Evolutionary conservation across 2,329 filamentous ascomycete genomes (phyloP), one percentile per base, ranked within the genome.

Genomic region (Pseudogymnoascus sp.): DNA sequence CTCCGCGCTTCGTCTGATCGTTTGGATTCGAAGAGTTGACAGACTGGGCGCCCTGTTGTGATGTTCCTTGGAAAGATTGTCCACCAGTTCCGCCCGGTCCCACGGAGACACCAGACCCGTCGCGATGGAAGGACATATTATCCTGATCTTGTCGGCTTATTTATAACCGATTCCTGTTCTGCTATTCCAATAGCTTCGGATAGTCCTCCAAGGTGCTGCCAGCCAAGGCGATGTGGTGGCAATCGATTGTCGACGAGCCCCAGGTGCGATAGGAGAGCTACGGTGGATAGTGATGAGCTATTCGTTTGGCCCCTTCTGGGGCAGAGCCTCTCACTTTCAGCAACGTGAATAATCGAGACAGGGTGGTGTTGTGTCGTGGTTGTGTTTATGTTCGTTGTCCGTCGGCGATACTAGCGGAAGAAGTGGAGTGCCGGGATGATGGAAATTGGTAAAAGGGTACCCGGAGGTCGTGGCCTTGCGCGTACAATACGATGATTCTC

Each of bases 321-420:
- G 47, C 47, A 57, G 47, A 57, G 47, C 47, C 47, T 34, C 47
- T 34, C 26, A 57, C 47, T 57, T 57, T 57, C 47, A 57, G 47
- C 47, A 57, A 57, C 47, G 47, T 57, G 31, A 57, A 57, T 57
- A 16, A 57, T 57, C 8, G 47, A 57, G n/a, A 34, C 26, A n/a
- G 26, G n/a, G 26, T 31, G 26, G 47, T 54, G 47, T 57, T 57
- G 47, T 31, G 29, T 23, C 47, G 47, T 57, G 26, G 47, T 57
- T 31, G 26, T 57, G 47, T 57, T 57, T 57, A 57, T 57, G 47
- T 57, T 57, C 26, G 47, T 18, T 57, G 47, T 57, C 47, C 47
- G 26, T 34, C 47, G 47, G 1, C 26, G 47, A 57, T 57, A 11
- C 47, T 57, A 57, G 47, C 47, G 47, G 47, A 57, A 57, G 47